Evolutionary conservation across 2,329 filamentous ascomycete genomes (phyloP), one percentile per base, ranked within the genome.

Genomic region (Curvularia sp.): DNA sequence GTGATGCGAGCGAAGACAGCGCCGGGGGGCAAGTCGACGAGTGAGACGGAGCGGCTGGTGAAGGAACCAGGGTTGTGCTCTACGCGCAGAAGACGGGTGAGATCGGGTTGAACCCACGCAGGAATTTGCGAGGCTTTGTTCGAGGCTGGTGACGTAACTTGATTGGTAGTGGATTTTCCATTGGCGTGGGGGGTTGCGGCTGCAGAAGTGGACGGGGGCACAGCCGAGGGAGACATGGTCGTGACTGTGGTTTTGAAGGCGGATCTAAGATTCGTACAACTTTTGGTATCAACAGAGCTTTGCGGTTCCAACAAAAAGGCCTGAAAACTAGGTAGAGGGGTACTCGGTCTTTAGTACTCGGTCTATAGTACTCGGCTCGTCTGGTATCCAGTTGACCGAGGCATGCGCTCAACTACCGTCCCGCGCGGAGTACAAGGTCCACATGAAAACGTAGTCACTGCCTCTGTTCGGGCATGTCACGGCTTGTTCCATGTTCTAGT

Each of bases 1-100:
- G 80, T 82, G 62, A 86, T 82, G 60, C 77, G 79, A 5, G 77
- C 72, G 64, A 86, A 83, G 64, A 84, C 64, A n/a, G 82, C 76
- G 43, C 80, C 80, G 1, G 83, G 77, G 10, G 82, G 82, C 1
- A 84, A 77, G n/a, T 74, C 73, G 57, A 84, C 77, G 34, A 81
- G 80, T 15, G 82, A 84, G 47, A 79, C 70, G 27, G 83, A 80
- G 30, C 77, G 76, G 49, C 78, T 79, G 30, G 77, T 72, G 55
- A 79, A 81, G 41, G 76, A 73, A 36, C 77, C 74, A 0, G 74
- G 73, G 28, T 70, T 58, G 56, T 77, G 78, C 28, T 77, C 70
- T 49, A 80, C 78, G 32, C 57, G 66, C 49, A 79, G 73, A 13
- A 80, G 72, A 42, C 72, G 68, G 25, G 69, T 55, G 53, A 81